These are phyloP conservation scores for Umbilicus rupestris DNA, from an alignment of 164 flowering plant species.

Conservation along the genomic window DNA sequence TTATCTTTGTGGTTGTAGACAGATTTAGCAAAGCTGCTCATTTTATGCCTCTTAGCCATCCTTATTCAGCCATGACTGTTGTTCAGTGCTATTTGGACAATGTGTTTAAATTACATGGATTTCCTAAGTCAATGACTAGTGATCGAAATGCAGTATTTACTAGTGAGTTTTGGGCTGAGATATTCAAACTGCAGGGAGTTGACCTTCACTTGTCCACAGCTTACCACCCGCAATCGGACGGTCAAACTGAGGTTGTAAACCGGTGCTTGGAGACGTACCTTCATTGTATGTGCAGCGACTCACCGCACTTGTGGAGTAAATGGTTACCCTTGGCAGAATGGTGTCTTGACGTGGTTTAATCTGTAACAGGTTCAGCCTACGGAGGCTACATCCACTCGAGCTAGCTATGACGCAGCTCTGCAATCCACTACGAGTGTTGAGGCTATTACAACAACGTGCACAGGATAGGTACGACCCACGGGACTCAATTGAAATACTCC, in stretches of 20 bases:
- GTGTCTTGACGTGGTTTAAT: too few relatives aligned
- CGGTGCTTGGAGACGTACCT: neutral
- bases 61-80: neutral
- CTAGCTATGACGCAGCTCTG: too few relatives aligned
- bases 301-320: neutral
- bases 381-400: too few relatives aligned
- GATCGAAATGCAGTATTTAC: constrained; percentile 3
- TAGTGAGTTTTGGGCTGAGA: constrained; percentile 2
- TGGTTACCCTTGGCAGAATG: constrained; percentile 11
- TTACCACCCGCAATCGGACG: constrained; percentile 11
- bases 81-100: neutral
- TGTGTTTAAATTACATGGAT: neutral
- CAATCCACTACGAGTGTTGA: too few relatives aligned
- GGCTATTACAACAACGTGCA: too few relatives aligned
- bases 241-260: constrained; percentile 6
- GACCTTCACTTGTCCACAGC: neutral
- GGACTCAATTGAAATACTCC: too few relatives aligned
- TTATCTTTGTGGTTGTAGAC: constrained; percentile 7
- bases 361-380: too few relatives aligned
- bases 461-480: too few relatives aligned
- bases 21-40: constrained; percentile 3
- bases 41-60: neutral
- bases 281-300: neutral
- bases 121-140: neutral
- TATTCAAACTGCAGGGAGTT: neutral